Conservation (phyloP, 2,329 filamentous ascomycete genomes). For the Didymella pinodella region DNA sequence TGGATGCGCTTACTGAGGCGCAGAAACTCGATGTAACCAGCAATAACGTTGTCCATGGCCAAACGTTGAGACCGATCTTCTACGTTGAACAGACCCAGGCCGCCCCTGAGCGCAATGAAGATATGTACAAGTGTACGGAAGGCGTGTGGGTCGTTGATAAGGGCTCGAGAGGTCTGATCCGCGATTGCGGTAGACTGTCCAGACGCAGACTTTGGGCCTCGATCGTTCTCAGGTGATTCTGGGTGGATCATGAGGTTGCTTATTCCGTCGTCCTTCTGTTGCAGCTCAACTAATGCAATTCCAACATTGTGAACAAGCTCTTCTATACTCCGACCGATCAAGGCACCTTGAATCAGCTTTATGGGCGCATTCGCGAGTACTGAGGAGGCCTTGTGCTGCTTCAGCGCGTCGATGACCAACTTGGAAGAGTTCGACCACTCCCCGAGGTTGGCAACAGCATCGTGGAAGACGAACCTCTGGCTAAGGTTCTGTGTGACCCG, state of each 20-base stretch:
- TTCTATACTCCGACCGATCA: slow-evolving; percentile 68
- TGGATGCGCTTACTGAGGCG: slow-evolving; percentile 76
- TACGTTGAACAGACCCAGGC: slow-evolving; percentile 42
- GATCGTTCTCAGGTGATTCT: slow-evolving; percentile 30
- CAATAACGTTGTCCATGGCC: slow-evolving; percentile 75
- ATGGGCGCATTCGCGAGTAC: slow-evolving; percentile 70
- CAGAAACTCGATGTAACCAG: slow-evolving; percentile 82
- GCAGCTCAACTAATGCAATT: slow-evolving; percentile 52
- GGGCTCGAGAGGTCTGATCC: slow-evolving; percentile 38
- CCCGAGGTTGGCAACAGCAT: slow-evolving; percentile 70
- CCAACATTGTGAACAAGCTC: slow-evolving; percentile 56
- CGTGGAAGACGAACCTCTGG: slow-evolving; percentile 69
- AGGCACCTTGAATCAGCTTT: slow-evolving; percentile 78
- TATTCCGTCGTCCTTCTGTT: slow-evolving; percentile 39
- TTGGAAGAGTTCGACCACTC: slow-evolving; percentile 60
- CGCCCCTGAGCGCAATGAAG: slow-evolving; percentile 68
- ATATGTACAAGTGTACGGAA: slow-evolving; percentile 61
- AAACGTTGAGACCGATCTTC: slow-evolving; percentile 40
- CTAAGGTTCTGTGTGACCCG: slow-evolving; percentile 63
- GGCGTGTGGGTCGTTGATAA: slow-evolving; percentile 54
- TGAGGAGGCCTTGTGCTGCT: slow-evolving; percentile 63
- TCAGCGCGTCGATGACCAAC: slow-evolving; percentile 67
- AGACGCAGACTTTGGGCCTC: slow-evolving; percentile 30
- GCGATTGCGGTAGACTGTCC: slow-evolving; percentile 32
- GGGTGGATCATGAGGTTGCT: slow-evolving; percentile 46